Evolutionary conservation across 208 protist species (phyloP).

Genomic region (Leishmania turanica): DNA sequence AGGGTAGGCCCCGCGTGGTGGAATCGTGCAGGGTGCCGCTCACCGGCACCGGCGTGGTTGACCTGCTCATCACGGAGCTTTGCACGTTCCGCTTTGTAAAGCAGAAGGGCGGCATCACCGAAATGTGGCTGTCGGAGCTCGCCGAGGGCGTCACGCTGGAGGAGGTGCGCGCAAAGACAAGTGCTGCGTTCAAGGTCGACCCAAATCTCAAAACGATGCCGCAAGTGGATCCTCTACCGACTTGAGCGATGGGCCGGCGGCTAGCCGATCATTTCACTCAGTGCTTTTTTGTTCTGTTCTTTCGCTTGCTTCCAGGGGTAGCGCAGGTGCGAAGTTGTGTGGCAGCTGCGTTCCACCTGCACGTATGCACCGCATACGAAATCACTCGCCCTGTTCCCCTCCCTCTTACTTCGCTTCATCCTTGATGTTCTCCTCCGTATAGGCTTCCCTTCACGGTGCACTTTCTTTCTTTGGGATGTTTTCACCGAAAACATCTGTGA

Average conservation of each 20-base stretch:
- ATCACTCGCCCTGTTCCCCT: too few species aligned
- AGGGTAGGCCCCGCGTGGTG: conserved; percentile 81
- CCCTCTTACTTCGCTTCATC: too few species aligned
- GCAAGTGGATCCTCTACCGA: conserved; percentile 10
- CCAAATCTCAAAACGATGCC: conserved; percentile 42
- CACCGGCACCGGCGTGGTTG: conserved; percentile 70
- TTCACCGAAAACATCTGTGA: not conserved
- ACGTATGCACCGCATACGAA: not conserved
- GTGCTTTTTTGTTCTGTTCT: conserved; percentile 7
- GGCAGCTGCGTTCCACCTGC: not conserved
- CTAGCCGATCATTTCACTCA: not conserved
- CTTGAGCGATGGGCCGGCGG: too few species aligned
- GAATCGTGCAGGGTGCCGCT: conserved; percentile 79
- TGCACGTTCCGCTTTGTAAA: conserved; percentile 85
- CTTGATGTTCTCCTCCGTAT: too few species aligned
- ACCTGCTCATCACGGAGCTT: conserved; percentile 94
- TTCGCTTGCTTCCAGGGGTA: not conserved
- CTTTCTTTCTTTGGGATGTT: not conserved
- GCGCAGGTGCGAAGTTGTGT: not conserved
- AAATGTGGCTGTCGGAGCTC: conserved; percentile 75
- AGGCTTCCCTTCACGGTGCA: not conserved
- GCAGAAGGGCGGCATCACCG: not conserved
- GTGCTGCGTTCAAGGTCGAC: conserved; percentile 36
- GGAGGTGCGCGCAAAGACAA: conserved; percentile 57
- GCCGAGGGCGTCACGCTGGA: conserved; percentile 80